Evolutionary conservation across 2,329 filamentous ascomycete species (phyloP), one percentile per base, ranked within the genome.

Genomic region (Elsinoe necatrix): DNA sequence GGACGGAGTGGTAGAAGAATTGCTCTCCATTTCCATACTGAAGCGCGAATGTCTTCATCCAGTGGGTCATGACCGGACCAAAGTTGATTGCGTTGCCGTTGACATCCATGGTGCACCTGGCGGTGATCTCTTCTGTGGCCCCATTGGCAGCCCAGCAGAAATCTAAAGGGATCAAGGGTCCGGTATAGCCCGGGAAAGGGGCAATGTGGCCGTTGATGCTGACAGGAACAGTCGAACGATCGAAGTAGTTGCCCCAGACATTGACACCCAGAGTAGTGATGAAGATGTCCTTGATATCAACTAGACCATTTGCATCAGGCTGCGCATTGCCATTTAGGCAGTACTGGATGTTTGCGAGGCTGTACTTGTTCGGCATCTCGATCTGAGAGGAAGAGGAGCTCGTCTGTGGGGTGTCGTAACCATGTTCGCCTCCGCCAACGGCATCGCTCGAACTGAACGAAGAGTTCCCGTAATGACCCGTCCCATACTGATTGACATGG

Each of bases 371-470:
- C 4, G 34, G 8, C 12, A 23, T 8, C 7, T 23, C 20, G 20
- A 29, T 16, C 12, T 52, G 31, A 2, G 35, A 21, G 27, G 67
- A 77, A 11, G 29, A 35, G 31, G 39, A 39, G 31, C 48, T 52
- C 4, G 16, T 23, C 72, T 72, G 2, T 67, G 72, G 0, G 72
- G 71, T 41, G 71, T 78, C 43, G 69, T 77, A 18, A 78, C 73
- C 57, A 79, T 78, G 75, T 77, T 77, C 62, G 78, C 77, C 65
- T 78, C 78, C 63, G 71, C 70, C 31, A 71, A 69, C 42, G 57
- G 55, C 55, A 58, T 62, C 27, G 9, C 11, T 21, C 20, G 48
- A 29, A 35, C 35, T 21, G 42, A 48, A 37, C 9, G 39, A 43
- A 20, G 45, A 11, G 34, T 56, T 16, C 12, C n/a, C 48, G 41